These are phyloP conservation scores for Aureobasidium sp. DNA, from an alignment of 2,329 filamentous ascomycete genomes.

Conservation along the genomic window DNA sequence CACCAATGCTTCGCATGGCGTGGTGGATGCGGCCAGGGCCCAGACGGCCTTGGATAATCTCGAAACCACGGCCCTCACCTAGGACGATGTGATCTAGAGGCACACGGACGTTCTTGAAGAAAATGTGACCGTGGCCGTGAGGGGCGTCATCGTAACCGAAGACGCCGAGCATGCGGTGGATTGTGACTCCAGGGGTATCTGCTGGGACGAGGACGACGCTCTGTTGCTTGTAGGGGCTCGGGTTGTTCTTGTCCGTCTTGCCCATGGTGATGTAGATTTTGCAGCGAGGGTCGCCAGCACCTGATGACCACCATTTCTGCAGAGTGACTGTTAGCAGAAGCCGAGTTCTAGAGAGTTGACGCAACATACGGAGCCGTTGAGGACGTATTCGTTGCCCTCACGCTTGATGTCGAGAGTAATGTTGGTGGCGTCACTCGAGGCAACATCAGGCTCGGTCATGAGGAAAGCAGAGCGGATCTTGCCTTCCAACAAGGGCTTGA, in stretches of 20 bases:
- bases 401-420: constrained; percentile 62
- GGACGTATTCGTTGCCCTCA: constrained; percentile 81
- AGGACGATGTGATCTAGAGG: constrained; percentile 79
- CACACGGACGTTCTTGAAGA: constrained; percentile 83
- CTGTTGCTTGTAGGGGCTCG: constrained; percentile 79
- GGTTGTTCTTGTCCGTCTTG: constrained; percentile 72
- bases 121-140: constrained; percentile 91
- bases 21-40: constrained; percentile 96
- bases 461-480: constrained; percentile 45
- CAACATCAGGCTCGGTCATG: constrained; percentile 47
- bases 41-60: constrained; percentile 95
- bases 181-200: constrained; percentile 74
- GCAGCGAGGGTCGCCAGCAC: constrained; percentile 87
- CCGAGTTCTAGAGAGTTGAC: background rate
- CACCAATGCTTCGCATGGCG: constrained; percentile 90
- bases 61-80: constrained; percentile 88
- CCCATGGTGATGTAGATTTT: constrained; percentile 95
- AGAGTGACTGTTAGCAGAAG: background rate
- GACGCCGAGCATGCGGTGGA: constrained; percentile 87
- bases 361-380: constrained; percentile 69
- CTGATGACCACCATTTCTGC: constrained; percentile 98
- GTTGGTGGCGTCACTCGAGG: constrained; percentile 45
- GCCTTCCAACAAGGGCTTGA: constrained; percentile 43
- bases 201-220: constrained; percentile 87
- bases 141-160: constrained; percentile 98